A percentile compares a stretch with the other conserved stretches of the same genome.
These are phyloP conservation scores for Globisporangium barbulae DNA, from an alignment of 352 stramenopile species.

Conservation along the genomic window DNA sequence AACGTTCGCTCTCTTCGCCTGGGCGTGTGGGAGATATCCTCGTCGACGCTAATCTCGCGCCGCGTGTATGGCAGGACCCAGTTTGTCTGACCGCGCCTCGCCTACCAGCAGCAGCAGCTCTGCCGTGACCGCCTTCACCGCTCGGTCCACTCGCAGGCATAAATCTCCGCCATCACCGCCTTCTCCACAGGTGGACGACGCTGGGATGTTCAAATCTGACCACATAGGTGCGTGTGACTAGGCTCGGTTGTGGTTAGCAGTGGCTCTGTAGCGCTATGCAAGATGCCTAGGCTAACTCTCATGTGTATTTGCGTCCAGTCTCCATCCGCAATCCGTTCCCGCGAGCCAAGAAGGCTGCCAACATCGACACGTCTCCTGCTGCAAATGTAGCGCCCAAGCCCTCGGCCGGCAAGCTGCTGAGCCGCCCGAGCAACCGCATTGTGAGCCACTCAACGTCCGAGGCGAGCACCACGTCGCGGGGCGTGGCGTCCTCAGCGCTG, in stretches of 20 bases:
- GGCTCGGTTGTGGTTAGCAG: neutral
- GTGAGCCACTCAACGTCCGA: slow-evolving; percentile 23
- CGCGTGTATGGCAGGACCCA: slow-evolving; percentile 4
- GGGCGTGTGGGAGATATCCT: neutral
- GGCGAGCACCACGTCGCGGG: slow-evolving; percentile 16
- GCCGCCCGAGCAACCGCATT: slow-evolving; percentile 26
- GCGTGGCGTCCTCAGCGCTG: slow-evolving; percentile 28
- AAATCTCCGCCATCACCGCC: neutral
- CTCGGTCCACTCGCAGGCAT: neutral
- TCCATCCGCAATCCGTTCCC: slow-evolving; percentile 35
- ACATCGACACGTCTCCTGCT: slow-evolving; percentile 28
- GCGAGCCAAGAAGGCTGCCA: slow-evolving; percentile 31
- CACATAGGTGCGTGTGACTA: neutral
- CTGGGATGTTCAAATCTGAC: slow-evolving; percentile 5
- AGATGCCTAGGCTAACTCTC: neutral
- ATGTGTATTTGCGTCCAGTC: slow-evolving; percentile 3
- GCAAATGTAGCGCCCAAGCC: slow-evolving; percentile 13
- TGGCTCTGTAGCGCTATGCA: neutral
- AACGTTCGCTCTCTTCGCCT: too few relatives aligned
- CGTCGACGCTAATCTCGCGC: neutral
- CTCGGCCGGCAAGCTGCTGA: slow-evolving; percentile 32
- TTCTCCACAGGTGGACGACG: neutral
- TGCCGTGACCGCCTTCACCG: neutral
- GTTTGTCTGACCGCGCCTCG: neutral
- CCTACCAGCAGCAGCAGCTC: neutral